Conservation (phyloP, 2,329 filamentous ascomycete species). For the Zasmidium cellare region DNA sequence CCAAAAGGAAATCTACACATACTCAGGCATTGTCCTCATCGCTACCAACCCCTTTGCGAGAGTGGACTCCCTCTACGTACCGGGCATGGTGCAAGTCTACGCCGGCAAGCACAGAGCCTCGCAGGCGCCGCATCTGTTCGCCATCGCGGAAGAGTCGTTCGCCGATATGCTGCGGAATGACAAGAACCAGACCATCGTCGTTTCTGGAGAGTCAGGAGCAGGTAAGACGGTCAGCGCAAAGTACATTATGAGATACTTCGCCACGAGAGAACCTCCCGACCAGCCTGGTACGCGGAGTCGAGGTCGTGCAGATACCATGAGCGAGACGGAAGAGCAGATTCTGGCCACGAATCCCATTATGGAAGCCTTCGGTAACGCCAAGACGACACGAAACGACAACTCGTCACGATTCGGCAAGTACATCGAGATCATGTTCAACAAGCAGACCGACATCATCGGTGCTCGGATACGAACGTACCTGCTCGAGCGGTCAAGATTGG, state of each 20-base stretch:
- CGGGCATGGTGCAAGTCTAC: conserved; percentile 99
- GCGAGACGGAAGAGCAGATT: conserved; percentile 97
- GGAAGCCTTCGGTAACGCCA: conserved; percentile 99
- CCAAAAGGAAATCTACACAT: conserved; percentile 99
- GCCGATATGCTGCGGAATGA: conserved; percentile 96
- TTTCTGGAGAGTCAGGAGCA: conserved; percentile 98
- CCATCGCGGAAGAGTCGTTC: conserved; percentile 98
- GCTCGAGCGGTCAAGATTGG: conserved; percentile 89
- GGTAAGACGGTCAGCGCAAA: conserved; percentile 99
- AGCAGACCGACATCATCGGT: conserved; percentile 92
- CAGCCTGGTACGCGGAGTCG: conserved; percentile 76
- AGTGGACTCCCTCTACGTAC: conserved; percentile 96
- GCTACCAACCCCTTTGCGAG: conserved; percentile 97
- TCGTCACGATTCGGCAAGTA: conserved; percentile 99
- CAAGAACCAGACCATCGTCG: conserved; percentile 97
- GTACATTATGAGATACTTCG: conserved; percentile 99
- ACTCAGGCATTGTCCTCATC: conserved; percentile 97
- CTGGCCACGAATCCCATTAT: conserved; percentile 98
- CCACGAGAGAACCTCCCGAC: conserved; percentile 90
- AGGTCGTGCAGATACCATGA: conserved; percentile 77
- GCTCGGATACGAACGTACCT: conserved; percentile 96
- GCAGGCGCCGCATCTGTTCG: conserved; percentile 96
- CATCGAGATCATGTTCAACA: conserved; percentile 99
- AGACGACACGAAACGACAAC: conserved; percentile 99
- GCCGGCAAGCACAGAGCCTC: conserved; percentile 95